A percentile compares a stretch with the other conserved stretches of the same genome.
phyloP scores from a whole-genome alignment of 2,329 filamentous ascomycete genomes.

The Eurotiales sp. region DNA sequence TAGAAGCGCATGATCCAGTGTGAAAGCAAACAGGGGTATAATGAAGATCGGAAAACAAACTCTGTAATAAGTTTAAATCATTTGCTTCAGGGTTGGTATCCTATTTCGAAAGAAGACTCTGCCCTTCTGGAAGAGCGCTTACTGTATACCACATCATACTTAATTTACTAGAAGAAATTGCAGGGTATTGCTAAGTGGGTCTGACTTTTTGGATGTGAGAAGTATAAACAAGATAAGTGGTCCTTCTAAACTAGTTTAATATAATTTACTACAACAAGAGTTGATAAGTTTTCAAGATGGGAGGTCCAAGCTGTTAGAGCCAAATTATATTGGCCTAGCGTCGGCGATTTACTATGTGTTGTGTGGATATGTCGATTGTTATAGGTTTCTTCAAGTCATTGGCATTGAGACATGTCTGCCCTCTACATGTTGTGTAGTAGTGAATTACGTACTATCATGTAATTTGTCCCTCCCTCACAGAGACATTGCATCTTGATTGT shows the following conservation, averaged over 20 bases:
- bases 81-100: neutral
- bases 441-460: too few species aligned
- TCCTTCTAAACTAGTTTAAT: neutral
- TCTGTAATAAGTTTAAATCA: too few species aligned
- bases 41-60: too few species aligned
- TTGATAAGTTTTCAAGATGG: neutral
- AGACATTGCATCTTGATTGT: too few species aligned
- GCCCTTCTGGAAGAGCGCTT: neutral
- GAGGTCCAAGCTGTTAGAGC: neutral
- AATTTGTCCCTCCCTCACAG: too few species aligned
- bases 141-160: neutral
- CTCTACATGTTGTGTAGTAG: too few species aligned
- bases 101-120: neutral
- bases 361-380: too few species aligned
- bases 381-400: too few species aligned
- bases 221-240: neutral
- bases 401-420: too few species aligned
- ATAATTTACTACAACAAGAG: neutral
- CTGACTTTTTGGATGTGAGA: neutral
- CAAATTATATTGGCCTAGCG: neutral
- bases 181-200: neutral
- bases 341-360: too few species aligned
- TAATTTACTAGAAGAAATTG: constrained; percentile 4
- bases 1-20: neutral
- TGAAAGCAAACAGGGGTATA: too few species aligned